These are phyloP conservation scores for Tetrahymena elliotti DNA, from an alignment of 73 alveolate species.

Conservation along the genomic window DNA sequence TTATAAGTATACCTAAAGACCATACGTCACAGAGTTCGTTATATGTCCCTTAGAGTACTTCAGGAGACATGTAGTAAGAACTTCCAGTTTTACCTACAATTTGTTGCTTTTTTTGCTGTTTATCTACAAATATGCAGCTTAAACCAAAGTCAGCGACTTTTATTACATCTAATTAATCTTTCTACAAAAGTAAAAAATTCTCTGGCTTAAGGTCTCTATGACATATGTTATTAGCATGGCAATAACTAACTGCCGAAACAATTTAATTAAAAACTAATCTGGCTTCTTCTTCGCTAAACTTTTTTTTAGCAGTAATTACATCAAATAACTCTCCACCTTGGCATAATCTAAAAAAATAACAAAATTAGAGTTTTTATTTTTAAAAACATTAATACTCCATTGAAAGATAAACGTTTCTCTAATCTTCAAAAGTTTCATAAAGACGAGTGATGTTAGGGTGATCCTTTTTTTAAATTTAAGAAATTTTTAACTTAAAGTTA, in stretches of 20 bases:
- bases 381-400: constrained; percentile 42
- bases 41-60: constrained; percentile 57
- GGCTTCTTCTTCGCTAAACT: constrained; percentile 56
- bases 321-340: constrained; percentile 72
- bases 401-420: constrained; percentile 56
- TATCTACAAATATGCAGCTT: constrained; percentile 54
- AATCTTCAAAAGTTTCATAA: constrained; percentile 66
- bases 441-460: constrained; percentile 66
- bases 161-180: constrained; percentile 37
- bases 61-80: constrained; percentile 57
- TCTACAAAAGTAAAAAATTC: constrained; percentile 48
- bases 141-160: constrained; percentile 60
- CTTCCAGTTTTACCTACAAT: constrained; percentile 57
- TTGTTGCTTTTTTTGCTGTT: constrained; percentile 7
- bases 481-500: neutral
- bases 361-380: neutral
- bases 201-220: constrained; percentile 74
- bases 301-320: constrained; percentile 40
- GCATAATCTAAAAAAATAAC: constrained; percentile 26
- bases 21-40: constrained; percentile 62
- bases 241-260: constrained; percentile 50
- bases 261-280: constrained; percentile 28
- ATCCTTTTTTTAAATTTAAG: constrained; percentile 5
- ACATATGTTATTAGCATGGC: constrained; percentile 59
- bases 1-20: neutral